Evolutionary conservation across 2,329 filamentous ascomycete genomes (phyloP), one percentile per base, ranked within the genome.

Genomic region (Nigrospora osmanthi): DNA sequence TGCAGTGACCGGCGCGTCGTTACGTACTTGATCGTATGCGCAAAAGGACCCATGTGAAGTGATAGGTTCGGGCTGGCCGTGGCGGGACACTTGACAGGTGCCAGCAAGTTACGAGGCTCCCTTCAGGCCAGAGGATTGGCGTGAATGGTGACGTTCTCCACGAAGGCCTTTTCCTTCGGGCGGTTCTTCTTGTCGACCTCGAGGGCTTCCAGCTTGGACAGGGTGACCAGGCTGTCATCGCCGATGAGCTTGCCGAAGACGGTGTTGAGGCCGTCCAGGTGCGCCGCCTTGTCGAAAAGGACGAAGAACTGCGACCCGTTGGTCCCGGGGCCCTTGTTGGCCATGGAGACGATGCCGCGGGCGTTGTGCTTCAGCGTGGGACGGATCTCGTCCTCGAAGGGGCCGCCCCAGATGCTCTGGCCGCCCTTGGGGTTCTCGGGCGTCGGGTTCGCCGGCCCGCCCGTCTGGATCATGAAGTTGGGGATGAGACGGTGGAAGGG

Each of bases 251-350:
- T 82, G 11, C 87, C 87, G 65, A 94, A 91, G 2, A 91, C 83
- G 0, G 87, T 90, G 60, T 93, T 93, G 60, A 88, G 78, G 5
- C 87, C 87, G 61, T 93, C 88, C 36, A 94, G 70, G 66, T 93
- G 88, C 34, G 85, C 78, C 23, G 87, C 85, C 52, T 85, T 81
- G 48, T 85, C 85, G 54, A 89, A 85, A 1, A 83, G 80, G 49
- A 93, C 72, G 63, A 90, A 94, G 67, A 93, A 94, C 61, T 94
- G 87, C 40, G 79, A 85, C 14, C 82, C 84, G 58, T 89, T 89
- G 36, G 83, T 86, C 19, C 73, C 75, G 2, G 82, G 80, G 0
- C 85, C 85, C 57, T 85, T 85, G 65, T 89, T 89, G 14, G 85
- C 85, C 85, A 89, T 89, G 54, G 81, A 84, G 16, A 89, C 71